These are phyloP conservation scores for Penicillium tannophilum DNA, from an alignment of 495 filamentous ascomycete species.

Conservation along the genomic window DNA sequence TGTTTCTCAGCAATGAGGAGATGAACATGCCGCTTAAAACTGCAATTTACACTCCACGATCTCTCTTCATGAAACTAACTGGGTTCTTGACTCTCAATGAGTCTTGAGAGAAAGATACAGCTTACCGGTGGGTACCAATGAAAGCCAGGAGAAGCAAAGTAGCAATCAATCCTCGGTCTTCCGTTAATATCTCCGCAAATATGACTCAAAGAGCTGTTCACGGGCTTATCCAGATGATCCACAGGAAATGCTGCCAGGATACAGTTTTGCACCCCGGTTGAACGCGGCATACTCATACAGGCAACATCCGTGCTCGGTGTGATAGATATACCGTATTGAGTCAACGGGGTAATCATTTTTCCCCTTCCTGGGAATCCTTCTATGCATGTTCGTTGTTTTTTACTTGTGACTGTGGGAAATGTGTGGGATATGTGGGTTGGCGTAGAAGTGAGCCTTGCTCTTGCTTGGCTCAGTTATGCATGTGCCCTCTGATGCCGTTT, in stretches of 20 bases:
- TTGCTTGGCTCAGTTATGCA: conserved; percentile 36
- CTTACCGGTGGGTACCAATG: conserved; percentile 29
- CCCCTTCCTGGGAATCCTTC: conserved; percentile 22
- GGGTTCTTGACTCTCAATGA: conserved; percentile 25
- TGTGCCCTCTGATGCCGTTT: too few relatives aligned
- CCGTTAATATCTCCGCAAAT: conserved; percentile 26
- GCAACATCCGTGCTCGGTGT: conserved; percentile 28
- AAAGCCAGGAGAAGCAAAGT: conserved; percentile 30
- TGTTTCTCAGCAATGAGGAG: conserved; percentile 25
- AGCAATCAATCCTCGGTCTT: conserved; percentile 31
- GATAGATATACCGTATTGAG: conserved; percentile 36
- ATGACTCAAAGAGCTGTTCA: conserved; percentile 32
- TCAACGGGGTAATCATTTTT: conserved; percentile 25
- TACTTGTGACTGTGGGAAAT: conserved; percentile 21
- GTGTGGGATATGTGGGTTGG: conserved; percentile 30
- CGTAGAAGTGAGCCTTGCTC: conserved; percentile 31
- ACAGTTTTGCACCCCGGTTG: conserved; percentile 52
- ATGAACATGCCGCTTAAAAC: conserved; percentile 32
- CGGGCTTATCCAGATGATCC: conserved; percentile 24
- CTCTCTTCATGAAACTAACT: conserved; percentile 21
- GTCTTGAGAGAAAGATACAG: conserved; percentile 20
- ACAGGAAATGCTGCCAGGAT: conserved; percentile 43
- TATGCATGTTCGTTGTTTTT: conserved; percentile 20
- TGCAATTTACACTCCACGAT: conserved; percentile 32
- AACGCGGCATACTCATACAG: conserved; percentile 54